Conservation (phyloP, 2,329 filamentous ascomycete genomes). For the Clarireedia sp. region DNA sequence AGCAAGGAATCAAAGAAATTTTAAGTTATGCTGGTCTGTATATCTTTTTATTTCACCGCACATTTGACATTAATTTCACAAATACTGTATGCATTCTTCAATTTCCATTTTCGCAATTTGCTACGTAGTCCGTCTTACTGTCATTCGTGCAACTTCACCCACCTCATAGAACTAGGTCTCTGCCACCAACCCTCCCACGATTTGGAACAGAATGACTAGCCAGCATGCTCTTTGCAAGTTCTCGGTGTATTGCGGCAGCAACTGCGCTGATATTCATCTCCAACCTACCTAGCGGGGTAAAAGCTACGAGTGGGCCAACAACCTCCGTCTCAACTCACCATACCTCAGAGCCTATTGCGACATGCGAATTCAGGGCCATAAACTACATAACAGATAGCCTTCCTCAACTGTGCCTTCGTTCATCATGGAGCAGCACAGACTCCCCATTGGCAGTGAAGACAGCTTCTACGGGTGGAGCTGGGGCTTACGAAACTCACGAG, state of each 20-base stretch:
- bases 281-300: slow-evolving; percentile 10
- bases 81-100: not conserved
- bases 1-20: slow-evolving; percentile 8
- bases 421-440: slow-evolving; percentile 24
- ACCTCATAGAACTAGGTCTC: not conserved
- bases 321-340: slow-evolving; percentile 6
- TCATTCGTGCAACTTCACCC: too few relatives aligned
- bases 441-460: slow-evolving; percentile 8
- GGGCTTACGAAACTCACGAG: not conserved
- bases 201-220: slow-evolving; percentile 6
- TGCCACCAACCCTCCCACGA: not conserved
- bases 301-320: slow-evolving; percentile 17
- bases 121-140: not conserved
- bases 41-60: slow-evolving; percentile 5
- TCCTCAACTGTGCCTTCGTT: slow-evolving; percentile 28
- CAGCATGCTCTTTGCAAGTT: slow-evolving; percentile 19
- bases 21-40: not conserved
- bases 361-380: slow-evolving; percentile 30
- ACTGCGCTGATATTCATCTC: slow-evolving; percentile 17
- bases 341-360: slow-evolving; percentile 15
- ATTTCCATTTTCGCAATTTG: not conserved
- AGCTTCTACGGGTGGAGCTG: not conserved
- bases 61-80: slow-evolving; percentile 2
- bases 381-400: slow-evolving; percentile 31
- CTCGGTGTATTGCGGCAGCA: slow-evolving; percentile 16